Base-by-base conservation (phyloP, 495 filamentous ascomycete species). In the Immersiella caudata region DNA sequence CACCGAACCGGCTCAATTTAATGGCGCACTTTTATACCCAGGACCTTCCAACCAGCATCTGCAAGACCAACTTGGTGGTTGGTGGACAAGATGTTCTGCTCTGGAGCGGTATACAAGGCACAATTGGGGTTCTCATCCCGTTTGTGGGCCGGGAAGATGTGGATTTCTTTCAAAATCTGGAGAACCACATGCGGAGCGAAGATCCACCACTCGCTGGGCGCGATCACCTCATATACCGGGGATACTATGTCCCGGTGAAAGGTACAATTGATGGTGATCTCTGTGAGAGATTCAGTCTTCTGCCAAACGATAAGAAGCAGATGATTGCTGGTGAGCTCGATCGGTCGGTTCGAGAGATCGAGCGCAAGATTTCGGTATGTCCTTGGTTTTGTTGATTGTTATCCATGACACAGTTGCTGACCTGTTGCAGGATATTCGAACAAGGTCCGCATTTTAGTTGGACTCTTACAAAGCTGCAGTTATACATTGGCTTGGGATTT, bases 171-270 rank as follows among this genome's bases (percentile, higher is more conserved):
- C 93, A 97, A 76, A 93, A 87, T 46, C 83, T 98, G 33, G 95
- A 98, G 77, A 89, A 89, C 71, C 90, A 95, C 68, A 81, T 99
- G 79, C 85, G 93, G 57, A 84, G 82, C 20, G 93, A 97, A 69
- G 91, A 97, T 69, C 85, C 93, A 22, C 92, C 93, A 14, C 82
- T 97, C 24, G 92, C 93, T 11, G 95, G 96, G 29, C 86, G 96
- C 66, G 96, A 98, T 76, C 95, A 99, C 78, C 78, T 99, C 29
- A 94, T 97, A 56, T 99, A 97, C 73, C 84, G 96, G 62, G 87
- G 93, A 55, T 99, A 98, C 75, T 98, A 99, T 75, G 92, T 90
- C n/a, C 96, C 96, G 1, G 92, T 95, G 16, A 99, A 99, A 84
- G 93, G 93, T 0, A 88, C 96, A 27, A 96, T 99, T 74, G 96